These are phyloP conservation scores for Phaeomoniella chlamydospora DNA, from an alignment of 2,329 filamentous ascomycete genomes.

Conservation along the genomic window DNA sequence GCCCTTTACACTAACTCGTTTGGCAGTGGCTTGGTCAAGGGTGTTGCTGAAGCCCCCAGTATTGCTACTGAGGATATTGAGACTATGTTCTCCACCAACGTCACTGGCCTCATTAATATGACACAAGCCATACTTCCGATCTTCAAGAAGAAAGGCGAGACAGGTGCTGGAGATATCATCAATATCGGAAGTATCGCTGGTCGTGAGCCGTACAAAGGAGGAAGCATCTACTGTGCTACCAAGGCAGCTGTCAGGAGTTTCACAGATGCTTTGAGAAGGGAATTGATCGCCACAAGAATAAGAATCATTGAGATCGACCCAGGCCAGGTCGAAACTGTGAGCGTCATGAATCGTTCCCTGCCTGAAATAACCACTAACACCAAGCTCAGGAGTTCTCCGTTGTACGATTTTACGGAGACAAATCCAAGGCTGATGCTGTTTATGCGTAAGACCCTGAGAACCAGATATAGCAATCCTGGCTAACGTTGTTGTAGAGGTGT, in stretches of 20 bases:
- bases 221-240: conserved; percentile 83
- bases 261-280: conserved; percentile 67
- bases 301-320: conserved; percentile 81
- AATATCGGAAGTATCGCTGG: conserved; percentile 91
- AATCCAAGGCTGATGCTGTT: conserved; percentile 75
- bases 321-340: conserved; percentile 77
- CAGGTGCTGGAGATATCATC: conserved; percentile 82
- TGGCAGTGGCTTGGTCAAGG: conserved; percentile 69
- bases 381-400: conserved; percentile 61
- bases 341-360: too few species aligned
- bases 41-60: conserved; percentile 69
- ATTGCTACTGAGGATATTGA: conserved; percentile 73
- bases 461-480: background rate
- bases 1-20: conserved; percentile 5
- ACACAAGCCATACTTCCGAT: conserved; percentile 79
- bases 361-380: too few species aligned
- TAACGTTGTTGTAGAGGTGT: conserved; percentile 38
- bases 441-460: conserved; percentile 48
- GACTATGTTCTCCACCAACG: conserved; percentile 84
- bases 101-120: conserved; percentile 90
- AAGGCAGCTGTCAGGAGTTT: conserved; percentile 81
- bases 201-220: conserved; percentile 69
- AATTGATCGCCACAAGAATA: conserved; percentile 67
- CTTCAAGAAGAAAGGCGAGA: conserved; percentile 54
- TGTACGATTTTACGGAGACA: conserved; percentile 78